phyloP scores from a whole-genome alignment of 192 early-diverging fungal species.

The Allomyces macrogynus region DNA sequence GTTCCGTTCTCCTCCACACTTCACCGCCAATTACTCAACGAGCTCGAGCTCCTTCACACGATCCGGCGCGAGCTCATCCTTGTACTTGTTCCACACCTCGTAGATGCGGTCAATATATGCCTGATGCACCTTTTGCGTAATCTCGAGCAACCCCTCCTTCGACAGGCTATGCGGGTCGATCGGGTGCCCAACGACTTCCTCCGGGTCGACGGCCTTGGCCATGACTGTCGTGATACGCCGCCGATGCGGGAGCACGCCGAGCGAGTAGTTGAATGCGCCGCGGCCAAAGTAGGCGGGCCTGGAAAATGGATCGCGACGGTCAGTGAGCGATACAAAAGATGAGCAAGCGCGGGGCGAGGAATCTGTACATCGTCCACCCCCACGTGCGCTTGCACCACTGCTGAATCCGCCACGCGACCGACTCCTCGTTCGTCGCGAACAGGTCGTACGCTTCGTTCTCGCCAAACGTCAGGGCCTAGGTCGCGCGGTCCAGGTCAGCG shows the following conservation, averaged over 20 bases:
- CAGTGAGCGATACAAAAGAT: constrained; percentile 16
- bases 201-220: neutral
- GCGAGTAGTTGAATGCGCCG: neutral
- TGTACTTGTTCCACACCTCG: constrained; percentile 43
- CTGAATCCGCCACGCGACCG: constrained; percentile 44
- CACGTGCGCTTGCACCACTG: constrained; percentile 39
- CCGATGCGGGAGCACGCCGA: neutral
- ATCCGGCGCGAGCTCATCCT: constrained; percentile 45
- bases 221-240: neutral
- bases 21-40: constrained; percentile 25
- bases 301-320: too few relatives aligned
- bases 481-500: neutral
- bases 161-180: constrained; percentile 36
- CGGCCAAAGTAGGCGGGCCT: too few relatives aligned
- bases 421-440: constrained; percentile 40
- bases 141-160: constrained; percentile 26
- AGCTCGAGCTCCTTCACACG: constrained; percentile 41
- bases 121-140: constrained; percentile 20
- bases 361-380: constrained; percentile 55
- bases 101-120: constrained; percentile 45
- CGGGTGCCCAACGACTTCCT: constrained; percentile 30
- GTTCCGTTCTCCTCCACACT: too few relatives aligned
- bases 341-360: constrained; percentile 67
- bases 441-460: constrained; percentile 83
- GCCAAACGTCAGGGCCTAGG: constrained; percentile 40